These are phyloP conservation scores for Viola odorata DNA, from an alignment of 345 rosid species.

Conservation along the genomic window DNA sequence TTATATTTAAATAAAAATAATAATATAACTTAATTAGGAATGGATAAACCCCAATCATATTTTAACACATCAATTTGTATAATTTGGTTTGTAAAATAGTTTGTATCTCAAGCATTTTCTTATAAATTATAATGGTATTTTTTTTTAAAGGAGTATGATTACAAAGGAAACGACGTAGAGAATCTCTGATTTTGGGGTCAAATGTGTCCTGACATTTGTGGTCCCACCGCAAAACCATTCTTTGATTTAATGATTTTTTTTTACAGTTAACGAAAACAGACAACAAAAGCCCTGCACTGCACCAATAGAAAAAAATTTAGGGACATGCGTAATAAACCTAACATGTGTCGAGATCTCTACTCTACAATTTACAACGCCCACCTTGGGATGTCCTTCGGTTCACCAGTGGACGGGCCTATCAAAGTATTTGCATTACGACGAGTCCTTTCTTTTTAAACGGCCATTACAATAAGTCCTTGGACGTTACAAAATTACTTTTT, in stretches of 20 bases:
- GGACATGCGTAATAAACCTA: slow-evolving; percentile 12
- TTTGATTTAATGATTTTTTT: background rate
- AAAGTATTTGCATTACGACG: background rate
- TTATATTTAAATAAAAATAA: no score
- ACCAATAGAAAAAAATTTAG: slow-evolving; percentile 9
- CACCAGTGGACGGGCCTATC: slow-evolving; percentile 22
- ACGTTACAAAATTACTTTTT: no score
- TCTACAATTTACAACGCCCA: slow-evolving; percentile 12
- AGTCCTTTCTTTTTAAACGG: no score
- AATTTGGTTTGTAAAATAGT: no score
- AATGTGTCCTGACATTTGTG: slow-evolving; percentile 13
- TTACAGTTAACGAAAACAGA: slow-evolving; percentile 1
- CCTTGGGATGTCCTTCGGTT: slow-evolving; percentile 9
- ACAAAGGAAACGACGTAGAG: slow-evolving; percentile 6
- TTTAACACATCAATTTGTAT: no score
- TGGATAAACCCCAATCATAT: no score
- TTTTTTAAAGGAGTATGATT: no score
- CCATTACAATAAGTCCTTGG: no score
- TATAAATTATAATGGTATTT: no score
- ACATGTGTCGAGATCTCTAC: slow-evolving; percentile 23
- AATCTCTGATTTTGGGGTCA: slow-evolving; percentile 27
- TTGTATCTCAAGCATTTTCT: no score
- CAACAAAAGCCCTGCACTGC: slow-evolving; percentile 15
- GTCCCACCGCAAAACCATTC: slow-evolving; percentile 11
- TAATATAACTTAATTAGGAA: no score